A percentile compares a stretch with the other conserved stretches of the same genome.
Conservation (phyloP, 768 basidiomycete genomes). For the Candolleomyces eurysporus region DNA sequence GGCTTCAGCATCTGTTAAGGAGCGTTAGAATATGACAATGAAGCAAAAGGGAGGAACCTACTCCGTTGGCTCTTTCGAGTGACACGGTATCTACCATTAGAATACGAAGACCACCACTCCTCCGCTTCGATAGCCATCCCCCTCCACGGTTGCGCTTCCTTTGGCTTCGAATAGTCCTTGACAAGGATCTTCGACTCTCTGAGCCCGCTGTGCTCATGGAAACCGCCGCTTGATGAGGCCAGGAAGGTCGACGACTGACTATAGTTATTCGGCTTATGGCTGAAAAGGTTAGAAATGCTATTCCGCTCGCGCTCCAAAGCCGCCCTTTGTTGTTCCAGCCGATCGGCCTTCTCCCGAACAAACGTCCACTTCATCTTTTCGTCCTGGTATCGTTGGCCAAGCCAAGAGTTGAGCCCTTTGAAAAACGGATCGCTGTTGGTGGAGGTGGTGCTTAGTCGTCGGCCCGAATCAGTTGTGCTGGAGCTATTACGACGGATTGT, state of each 20-base stretch:
- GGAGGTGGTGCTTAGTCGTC: conserved; percentile 45
- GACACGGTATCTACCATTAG: conserved; percentile 65
- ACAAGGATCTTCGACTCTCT: not conserved
- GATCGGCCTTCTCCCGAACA: conserved; percentile 48
- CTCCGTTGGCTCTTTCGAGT: conserved; percentile 42
- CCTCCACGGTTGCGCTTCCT: conserved; percentile 31
- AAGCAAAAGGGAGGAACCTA: conserved; percentile 17
- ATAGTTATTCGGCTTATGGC: conserved; percentile 23
- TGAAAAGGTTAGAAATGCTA: conserved; percentile 26
- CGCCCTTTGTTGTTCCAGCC: conserved; percentile 11
- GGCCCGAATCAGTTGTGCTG: conserved; percentile 17
- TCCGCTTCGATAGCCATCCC: conserved; percentile 52
- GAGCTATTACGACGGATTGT: conserved; percentile 21
- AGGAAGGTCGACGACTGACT: not conserved
- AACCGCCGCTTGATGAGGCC: not conserved
- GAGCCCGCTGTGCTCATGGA: conserved; percentile 4
- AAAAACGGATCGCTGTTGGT: conserved; percentile 43
- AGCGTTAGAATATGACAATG: not conserved
- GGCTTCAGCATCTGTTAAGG: conserved; percentile 41
- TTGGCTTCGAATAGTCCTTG: conserved; percentile 11
- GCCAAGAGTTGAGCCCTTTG: conserved; percentile 37
- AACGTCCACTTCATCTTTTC: conserved; percentile 58
- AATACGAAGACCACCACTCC: conserved; percentile 66
- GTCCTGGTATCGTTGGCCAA: conserved; percentile 44
- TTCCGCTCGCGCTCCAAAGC: conserved; percentile 17